Evolutionary conservation across 2,329 filamentous ascomycete species (phyloP).

Genomic region (Dactylellina sp.): DNA sequence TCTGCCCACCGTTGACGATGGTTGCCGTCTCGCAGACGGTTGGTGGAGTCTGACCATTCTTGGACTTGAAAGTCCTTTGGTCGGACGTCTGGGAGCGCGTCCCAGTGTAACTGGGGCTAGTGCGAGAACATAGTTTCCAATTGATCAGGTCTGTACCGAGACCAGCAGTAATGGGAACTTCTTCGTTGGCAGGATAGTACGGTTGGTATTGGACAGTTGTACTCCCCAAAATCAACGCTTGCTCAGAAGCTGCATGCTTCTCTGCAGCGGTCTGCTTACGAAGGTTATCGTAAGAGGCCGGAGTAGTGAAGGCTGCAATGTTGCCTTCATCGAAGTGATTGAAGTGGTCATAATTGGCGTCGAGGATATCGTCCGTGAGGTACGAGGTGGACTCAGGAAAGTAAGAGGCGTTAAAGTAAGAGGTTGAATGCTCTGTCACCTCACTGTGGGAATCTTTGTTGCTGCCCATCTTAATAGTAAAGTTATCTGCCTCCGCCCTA

Average conservation of each 20-base stretch:
- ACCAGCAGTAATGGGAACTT: constrained; percentile 55
- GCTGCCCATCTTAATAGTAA: constrained; percentile 49
- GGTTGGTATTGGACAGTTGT: constrained; percentile 42
- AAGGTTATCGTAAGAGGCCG: constrained; percentile 47
- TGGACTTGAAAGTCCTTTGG: constrained; percentile 41
- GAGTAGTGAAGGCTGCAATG: constrained; percentile 35
- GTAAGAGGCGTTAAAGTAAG: constrained; percentile 56
- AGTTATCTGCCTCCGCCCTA: not conserved
- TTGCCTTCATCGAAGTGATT: constrained; percentile 41
- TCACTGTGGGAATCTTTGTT: constrained; percentile 48
- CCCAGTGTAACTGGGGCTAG: constrained; percentile 48
- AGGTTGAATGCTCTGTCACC: constrained; percentile 51
- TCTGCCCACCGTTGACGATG: constrained; percentile 43
- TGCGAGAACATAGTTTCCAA: constrained; percentile 53
- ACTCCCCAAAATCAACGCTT: constrained; percentile 45
- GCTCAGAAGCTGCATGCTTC: constrained; percentile 24
- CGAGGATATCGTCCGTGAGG: constrained; percentile 31
- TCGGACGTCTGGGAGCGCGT: constrained; percentile 46
- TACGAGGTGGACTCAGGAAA: constrained; percentile 48
- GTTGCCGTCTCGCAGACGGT: constrained; percentile 54
- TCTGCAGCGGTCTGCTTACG: constrained; percentile 39
- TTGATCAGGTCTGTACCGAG: constrained; percentile 54
- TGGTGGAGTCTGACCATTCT: constrained; percentile 50
- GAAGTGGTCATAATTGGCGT: constrained; percentile 33
- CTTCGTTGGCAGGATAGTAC: constrained; percentile 55